Conservation (phyloP, 23 red algal species). For the Agarophyton chilense region DNA sequence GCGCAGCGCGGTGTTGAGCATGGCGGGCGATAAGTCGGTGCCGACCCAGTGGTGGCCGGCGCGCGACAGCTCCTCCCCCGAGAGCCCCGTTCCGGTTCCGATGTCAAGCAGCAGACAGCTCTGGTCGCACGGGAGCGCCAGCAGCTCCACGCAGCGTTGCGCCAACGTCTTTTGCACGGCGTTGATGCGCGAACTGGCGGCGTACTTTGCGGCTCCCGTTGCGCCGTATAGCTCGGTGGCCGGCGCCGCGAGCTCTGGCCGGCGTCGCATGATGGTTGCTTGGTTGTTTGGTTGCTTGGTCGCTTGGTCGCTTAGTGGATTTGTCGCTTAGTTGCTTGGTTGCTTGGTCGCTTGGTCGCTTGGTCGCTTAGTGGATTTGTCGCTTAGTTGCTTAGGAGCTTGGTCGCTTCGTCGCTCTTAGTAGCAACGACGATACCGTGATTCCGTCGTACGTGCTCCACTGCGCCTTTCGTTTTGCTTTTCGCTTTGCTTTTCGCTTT, state of each 20-base stretch:
- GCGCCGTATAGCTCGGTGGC: slow-evolving; percentile 82
- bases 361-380: not conserved
- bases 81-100: slow-evolving; percentile 90
- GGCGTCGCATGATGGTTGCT: slow-evolving; percentile 16
- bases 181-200: slow-evolving; percentile 70
- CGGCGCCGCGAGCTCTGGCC: slow-evolving; percentile 88
- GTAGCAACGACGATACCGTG: too few species aligned
- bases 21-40: slow-evolving; percentile 80
- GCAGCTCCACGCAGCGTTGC: slow-evolving; percentile 82
- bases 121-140: slow-evolving; percentile 25
- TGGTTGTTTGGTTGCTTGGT: too few species aligned
- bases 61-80: slow-evolving; percentile 71
- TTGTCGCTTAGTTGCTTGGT: not conserved
- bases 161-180: slow-evolving; percentile 80
- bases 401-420: too few species aligned
- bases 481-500: too few species aligned
- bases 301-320: too few species aligned
- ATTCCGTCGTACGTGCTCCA: too few species aligned
- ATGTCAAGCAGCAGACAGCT: slow-evolving; percentile 80
- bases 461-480: too few species aligned
- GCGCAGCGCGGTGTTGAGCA: slow-evolving; percentile 74
- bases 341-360: not conserved
- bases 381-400: too few species aligned
- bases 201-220: slow-evolving; percentile 86
- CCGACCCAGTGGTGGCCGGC: slow-evolving; percentile 91